Evolutionary conservation across 345 rosid species (phyloP), one percentile per base, ranked within the genome.

Genomic region (Limnanthes douglasii): DNA sequence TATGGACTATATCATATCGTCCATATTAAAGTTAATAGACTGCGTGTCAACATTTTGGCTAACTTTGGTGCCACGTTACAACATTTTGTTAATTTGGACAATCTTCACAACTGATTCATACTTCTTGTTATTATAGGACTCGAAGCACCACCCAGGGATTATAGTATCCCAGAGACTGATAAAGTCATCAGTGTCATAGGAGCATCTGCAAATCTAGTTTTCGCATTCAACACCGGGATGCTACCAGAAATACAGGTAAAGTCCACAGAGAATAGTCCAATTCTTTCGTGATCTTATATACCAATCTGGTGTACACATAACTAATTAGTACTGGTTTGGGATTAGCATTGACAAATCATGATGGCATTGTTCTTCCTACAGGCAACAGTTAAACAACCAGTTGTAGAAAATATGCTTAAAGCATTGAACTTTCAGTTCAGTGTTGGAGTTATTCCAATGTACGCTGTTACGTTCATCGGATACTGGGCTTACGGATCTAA

Each of bases 401-500:
- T 68, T 13, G 85, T 84, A 2, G 50, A 51, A 20, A 90, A 90
- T 68, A 84, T 77, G 94, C 29, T 75, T 72, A 84, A 80, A 25
- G 92, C 85, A 55, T 59, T 84, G 15, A 74, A 77, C 59, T 72
- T 84, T 41, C 98, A 84, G 33, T 84, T 90, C 69, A 53, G 79
- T 5, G 54, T 61, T 0, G 98, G 98, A 38, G 61, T 68, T 37
- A 20, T 84, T 18, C 95, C 95, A 0, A 46, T 90, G 78, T 80
- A 56, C 35, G 73, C 75, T 0, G 79, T 84, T 41, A 55, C 85
- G 3, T 75, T 75, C 22, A 49, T 70, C 0, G 98, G 95, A 10
- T 90, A 90, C 24, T 90, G 98, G 98, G 98, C 98, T 2, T 90
- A 90, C 15, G 98, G 98, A n/a, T 48, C 80, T 35, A 56, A 75